phyloP scores from a whole-genome alignment of 148 eudicot genomes.

The Diospyros lotus region DNA sequence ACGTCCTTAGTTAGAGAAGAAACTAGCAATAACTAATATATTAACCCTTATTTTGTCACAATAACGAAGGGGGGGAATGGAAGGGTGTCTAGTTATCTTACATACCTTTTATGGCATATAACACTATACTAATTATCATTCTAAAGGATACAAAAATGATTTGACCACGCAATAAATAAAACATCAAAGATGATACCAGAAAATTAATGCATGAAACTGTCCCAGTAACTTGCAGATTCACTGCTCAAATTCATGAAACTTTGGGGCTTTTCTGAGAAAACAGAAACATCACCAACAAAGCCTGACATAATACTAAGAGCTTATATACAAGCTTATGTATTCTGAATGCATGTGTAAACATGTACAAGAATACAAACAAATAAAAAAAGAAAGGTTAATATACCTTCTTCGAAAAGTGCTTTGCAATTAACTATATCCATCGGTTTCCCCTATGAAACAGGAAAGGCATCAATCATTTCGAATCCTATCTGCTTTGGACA shows the following conservation, averaged over 20 bases:
- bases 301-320: slow-evolving; percentile 34
- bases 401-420: slow-evolving; percentile 87
- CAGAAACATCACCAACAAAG: slow-evolving; percentile 51
- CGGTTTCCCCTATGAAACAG: slow-evolving; percentile 59
- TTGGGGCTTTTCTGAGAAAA: slow-evolving; percentile 84
- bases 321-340: background rate
- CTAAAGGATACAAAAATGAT: too few species aligned
- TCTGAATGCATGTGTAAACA: background rate
- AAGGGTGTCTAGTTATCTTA: too few species aligned
- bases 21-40: too few species aligned
- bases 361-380: background rate
- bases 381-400: background rate
- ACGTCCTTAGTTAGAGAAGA: too few species aligned
- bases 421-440: slow-evolving; percentile 65
- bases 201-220: background rate
- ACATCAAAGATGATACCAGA: background rate
- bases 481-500: slow-evolving; percentile 51
- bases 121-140: too few species aligned
- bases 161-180: too few species aligned
- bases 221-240: slow-evolving; percentile 60
- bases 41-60: too few species aligned
- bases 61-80: too few species aligned
- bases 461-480: slow-evolving; percentile 73
- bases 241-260: slow-evolving; percentile 88
- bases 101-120: too few species aligned